Conservation (phyloP, 179 eudicot genomes). For the Corrigiola litoralis region DNA sequence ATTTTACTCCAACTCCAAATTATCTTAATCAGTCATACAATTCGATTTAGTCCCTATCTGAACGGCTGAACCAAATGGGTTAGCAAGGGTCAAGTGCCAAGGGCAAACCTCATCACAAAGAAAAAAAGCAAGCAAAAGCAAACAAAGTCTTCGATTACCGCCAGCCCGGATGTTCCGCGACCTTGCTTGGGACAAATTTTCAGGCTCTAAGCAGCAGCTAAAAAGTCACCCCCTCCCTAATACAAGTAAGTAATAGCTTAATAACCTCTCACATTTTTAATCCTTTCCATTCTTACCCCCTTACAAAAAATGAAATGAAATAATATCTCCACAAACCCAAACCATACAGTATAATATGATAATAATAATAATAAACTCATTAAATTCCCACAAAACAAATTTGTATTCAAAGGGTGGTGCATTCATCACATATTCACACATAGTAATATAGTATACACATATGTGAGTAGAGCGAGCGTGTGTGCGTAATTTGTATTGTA, state of each 20-base stretch:
- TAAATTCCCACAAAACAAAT: neutral
- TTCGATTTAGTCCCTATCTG: too few species aligned
- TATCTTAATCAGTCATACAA: too few species aligned
- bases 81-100: too few species aligned
- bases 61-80: too few species aligned
- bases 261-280: neutral
- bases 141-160: conserved; percentile 27
- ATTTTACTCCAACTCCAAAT: too few species aligned
- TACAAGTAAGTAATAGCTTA: too few species aligned
- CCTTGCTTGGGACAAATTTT: conserved; percentile 46
- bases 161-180: conserved; percentile 52
- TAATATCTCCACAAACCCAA: too few species aligned
- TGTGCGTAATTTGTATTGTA: neutral
- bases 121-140: neutral
- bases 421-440: neutral
- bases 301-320: too few species aligned
- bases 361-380: too few species aligned
- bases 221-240: conserved; percentile 25
- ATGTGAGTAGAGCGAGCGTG: neutral
- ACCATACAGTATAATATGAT: too few species aligned
- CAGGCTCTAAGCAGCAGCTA: conserved; percentile 7
- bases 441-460: neutral
- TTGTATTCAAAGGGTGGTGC: neutral
- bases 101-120: neutral
- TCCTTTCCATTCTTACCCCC: neutral